These are phyloP conservation scores for Boechera stricta DNA, from an alignment of 345 rosid genomes.

Conservation along the genomic window DNA sequence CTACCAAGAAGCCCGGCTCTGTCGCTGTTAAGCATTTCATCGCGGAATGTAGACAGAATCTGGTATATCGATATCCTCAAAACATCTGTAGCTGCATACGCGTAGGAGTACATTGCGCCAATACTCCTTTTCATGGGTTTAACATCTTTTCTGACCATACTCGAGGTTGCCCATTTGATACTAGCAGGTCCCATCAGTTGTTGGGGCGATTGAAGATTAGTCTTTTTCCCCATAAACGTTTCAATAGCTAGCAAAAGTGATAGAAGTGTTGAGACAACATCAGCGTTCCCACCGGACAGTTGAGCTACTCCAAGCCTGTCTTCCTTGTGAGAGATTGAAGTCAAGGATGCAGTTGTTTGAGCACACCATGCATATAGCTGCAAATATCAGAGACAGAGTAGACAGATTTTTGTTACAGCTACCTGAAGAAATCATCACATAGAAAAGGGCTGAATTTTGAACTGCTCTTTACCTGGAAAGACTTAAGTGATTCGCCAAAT, in stretches of 20 bases:
- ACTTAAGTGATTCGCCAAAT: constrained; percentile 58
- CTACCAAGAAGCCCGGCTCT: constrained; percentile 73
- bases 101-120: constrained; percentile 59
- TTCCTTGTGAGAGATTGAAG: constrained; percentile 74
- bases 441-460: neutral
- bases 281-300: constrained; percentile 81
- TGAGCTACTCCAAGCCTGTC: constrained; percentile 96
- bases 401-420: neutral
- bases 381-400: constrained; percentile 19
- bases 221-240: constrained; percentile 83
- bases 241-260: constrained; percentile 84
- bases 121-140: constrained; percentile 57
- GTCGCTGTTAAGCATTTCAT: constrained; percentile 72
- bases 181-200: constrained; percentile 72
- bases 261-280: constrained; percentile 71
- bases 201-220: constrained; percentile 65
- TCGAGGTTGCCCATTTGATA: constrained; percentile 70
- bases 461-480: constrained; percentile 68
- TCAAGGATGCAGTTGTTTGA: constrained; percentile 64
- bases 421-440: neutral
- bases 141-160: constrained; percentile 63
- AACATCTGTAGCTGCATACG: constrained; percentile 79
- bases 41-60: constrained; percentile 72
- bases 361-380: constrained; percentile 92
- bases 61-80: constrained; percentile 70